Evolutionary conservation across 2,329 filamentous ascomycete species (phyloP), one percentile per base, ranked within the genome.

Genomic region (Gaeumannomyces sp.): DNA sequence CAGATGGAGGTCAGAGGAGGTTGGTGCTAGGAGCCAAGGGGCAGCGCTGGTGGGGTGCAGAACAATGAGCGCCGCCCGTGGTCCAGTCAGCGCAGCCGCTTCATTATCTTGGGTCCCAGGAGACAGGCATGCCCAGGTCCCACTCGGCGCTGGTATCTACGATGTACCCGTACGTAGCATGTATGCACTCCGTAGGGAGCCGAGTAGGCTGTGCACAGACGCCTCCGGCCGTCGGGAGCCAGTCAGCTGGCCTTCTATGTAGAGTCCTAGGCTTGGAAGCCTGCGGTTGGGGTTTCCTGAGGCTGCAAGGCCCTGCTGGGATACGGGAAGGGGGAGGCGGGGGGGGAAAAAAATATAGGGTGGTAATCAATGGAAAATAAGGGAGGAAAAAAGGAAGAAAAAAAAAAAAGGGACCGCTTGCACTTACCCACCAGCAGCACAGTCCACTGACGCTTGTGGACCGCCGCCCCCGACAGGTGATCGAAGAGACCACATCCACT

Each of bases 351-450:
- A 38, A 38, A 38, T 38, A 19, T 2, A 4, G 35, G 35, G 13
- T 38, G 35, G 35, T 38, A 38, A 57, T 57, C n/a, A 27, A 10
- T 27, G 53, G 25, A 27, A 22, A 27, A 56, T 5, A 56, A 27
- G 59, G n/a, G 25, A 53, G 31, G 19, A 66, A 63, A 63, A 38
- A 33, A 28, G 45, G 62, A 35, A 57, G 29, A 60, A 63, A 64
- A 45, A 59, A 33, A 64, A 45, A 58, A 64, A 66, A 50, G 60
- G 61, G 65, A 65, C 68, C 66, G 68, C 66, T 68, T 66, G 67
- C 65, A 65, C 61, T 65, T 68, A 35, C 59, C 59, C 38, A 27
- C 29, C 61, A 31, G 14, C 35, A 57, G 28, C 29, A 57, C 33
- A 58, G 35, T 31, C 31, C 53, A 63, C 19, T 29, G 38, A 45